Base-by-base conservation (phyloP, 768 basidiomycete genomes). In the Suillus discolor region DNA sequence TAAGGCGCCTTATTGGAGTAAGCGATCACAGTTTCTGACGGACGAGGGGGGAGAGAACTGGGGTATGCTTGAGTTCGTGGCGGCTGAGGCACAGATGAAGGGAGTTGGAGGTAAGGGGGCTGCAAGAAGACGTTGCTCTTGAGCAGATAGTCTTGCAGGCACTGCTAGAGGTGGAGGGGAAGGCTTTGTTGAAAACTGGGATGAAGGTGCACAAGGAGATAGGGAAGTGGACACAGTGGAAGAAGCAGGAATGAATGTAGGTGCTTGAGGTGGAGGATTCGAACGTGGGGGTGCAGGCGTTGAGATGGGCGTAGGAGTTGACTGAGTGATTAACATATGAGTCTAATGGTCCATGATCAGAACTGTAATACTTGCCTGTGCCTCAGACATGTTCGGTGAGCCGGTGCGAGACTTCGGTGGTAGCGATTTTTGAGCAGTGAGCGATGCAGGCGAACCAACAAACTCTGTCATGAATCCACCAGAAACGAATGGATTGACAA, bases 391-490 rank as follows among this genome's bases (percentile, higher is more conserved):
- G 11, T 60, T 60, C 18, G 59, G 59, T 42, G 59, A 60, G 12
- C 59, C 59, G 3, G 59, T 60, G 41, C 59, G 59, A 36, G 69
- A 70, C 61, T 73, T 66, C 13, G 53, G 51, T 47, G 64, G 42
- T n/a, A 47, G 53, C 38, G 42, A 39, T 38, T 61, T 75, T 51
- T 36, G 71, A 15, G 64, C 73, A 9, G 63, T 69, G 16, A 67
- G 38, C 6, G 73, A 71, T 15, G 73, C 70, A 23, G 71, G 71
- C 42, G 69, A 69, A 23, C 76, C 77, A 39, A 77, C 77, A 42
- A 84, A 84, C 60, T 82, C 82, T 16, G 80, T 81, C 64, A 84
- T 73, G 55, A 83, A 81, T 23, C 85, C 83, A n/a, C 79, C 82
- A 12, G 84, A 84, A 13, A 85, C 80, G 63, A 86, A 84, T n/a